phyloP scores from a whole-genome alignment of 768 basidiomycete species.

The Boletus rubescentipes region DNA sequence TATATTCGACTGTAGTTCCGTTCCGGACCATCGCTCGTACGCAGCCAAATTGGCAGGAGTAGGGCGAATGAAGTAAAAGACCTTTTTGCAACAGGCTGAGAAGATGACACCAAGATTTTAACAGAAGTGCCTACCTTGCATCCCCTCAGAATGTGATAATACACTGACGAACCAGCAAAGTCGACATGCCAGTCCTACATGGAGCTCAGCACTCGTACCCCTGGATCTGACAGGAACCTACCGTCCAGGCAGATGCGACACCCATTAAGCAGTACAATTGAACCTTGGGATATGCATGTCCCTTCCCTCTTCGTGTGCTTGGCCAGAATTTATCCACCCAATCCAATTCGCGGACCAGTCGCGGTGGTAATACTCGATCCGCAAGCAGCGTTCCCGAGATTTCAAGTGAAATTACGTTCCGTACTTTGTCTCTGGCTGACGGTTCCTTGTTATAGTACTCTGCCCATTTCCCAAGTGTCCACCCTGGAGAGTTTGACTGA shows the following conservation, averaged over 20 bases:
- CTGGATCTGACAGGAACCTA: slow-evolving; percentile 37
- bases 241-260: slow-evolving; percentile 91
- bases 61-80: slow-evolving; percentile 94
- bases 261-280: slow-evolving; percentile 98
- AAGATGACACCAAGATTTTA: neutral
- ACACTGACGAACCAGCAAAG: slow-evolving; percentile 97
- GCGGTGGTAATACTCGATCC: slow-evolving; percentile 77
- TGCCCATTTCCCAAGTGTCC: slow-evolving; percentile 91
- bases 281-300: slow-evolving; percentile 85
- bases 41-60: slow-evolving; percentile 82
- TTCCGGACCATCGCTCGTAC: slow-evolving; percentile 93
- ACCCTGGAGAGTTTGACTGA: slow-evolving; percentile 81
- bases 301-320: slow-evolving; percentile 65
- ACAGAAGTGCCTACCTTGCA: slow-evolving; percentile 57
- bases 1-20: slow-evolving; percentile 78
- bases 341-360: slow-evolving; percentile 83
- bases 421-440: slow-evolving; percentile 75
- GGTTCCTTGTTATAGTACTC: slow-evolving; percentile 76
- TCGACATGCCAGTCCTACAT: slow-evolving; percentile 96
- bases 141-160: slow-evolving; percentile 89
- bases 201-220: neutral
- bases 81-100: slow-evolving; percentile 40
- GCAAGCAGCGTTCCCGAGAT: slow-evolving; percentile 84
- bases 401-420: slow-evolving; percentile 95
- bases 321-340: slow-evolving; percentile 99